Conservation (phyloP, 2,329 filamentous ascomycete species). For the Camillea tinctor region DNA sequence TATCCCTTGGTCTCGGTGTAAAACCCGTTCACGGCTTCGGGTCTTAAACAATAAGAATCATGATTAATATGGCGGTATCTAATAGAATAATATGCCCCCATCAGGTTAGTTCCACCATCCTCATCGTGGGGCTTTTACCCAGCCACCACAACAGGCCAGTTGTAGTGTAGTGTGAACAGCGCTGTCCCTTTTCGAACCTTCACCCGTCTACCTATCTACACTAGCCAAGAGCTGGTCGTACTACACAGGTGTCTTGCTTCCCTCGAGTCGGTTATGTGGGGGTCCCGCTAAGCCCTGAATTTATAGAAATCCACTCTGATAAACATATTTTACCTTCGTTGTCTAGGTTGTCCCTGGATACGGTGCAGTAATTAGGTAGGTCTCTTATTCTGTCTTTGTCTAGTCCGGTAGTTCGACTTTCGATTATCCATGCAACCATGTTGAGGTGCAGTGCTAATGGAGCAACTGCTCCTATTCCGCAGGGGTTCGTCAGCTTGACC, state of each 20-base stretch:
- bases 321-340: neutral
- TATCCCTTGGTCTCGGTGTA: neutral
- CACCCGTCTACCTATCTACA: neutral
- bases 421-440: neutral
- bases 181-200: neutral
- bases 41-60: neutral
- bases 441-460: neutral
- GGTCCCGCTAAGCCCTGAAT: neutral
- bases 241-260: neutral
- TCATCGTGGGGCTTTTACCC: neutral
- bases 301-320: neutral
- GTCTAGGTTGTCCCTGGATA: neutral
- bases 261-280: neutral
- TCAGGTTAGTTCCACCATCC: neutral
- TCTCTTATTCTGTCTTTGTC: neutral
- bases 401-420: neutral
- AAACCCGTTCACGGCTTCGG: neutral
- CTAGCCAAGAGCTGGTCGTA: neutral
- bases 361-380: no score
- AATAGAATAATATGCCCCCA: neutral
- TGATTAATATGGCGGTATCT: neutral
- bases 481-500: neutral
- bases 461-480: neutral
- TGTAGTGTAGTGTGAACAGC: neutral
- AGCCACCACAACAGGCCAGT: neutral